Evolutionary conservation across 306 rosid genomes (phyloP).

Genomic region (Quercus alba): DNA sequence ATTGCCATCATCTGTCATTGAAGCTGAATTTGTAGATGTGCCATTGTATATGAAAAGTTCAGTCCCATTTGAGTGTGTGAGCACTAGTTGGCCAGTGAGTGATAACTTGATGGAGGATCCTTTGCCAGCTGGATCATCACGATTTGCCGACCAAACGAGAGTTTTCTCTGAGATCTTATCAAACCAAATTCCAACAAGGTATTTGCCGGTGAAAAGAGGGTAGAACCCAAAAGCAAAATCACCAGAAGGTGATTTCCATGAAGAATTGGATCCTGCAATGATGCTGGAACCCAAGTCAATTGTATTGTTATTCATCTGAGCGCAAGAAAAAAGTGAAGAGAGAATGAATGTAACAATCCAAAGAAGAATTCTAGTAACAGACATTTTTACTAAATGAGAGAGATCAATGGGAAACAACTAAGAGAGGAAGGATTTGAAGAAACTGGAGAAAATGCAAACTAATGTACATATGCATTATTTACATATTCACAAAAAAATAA

Average conservation of each 20-base stretch:
- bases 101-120: constrained; percentile 30
- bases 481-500: no score
- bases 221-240: not conserved
- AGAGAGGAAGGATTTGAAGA: not conserved
- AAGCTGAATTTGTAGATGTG: constrained; percentile 10
- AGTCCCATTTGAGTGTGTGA: constrained; percentile 5
- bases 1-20: constrained; percentile 25
- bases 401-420: not conserved
- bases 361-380: not conserved
- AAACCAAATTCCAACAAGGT: constrained; percentile 4
- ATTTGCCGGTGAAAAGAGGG: not conserved
- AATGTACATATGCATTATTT: not conserved
- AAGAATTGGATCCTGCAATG: no score
- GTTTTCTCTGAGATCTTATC: no score
- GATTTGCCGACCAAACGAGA: no score
- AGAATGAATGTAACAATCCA: not conserved
- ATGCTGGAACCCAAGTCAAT: no score
- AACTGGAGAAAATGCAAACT: not conserved
- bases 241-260: no score
- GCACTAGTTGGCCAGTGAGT: constrained; percentile 4
- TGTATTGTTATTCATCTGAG: not conserved
- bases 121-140: not conserved
- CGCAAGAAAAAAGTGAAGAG: not conserved
- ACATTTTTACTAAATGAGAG: constrained; percentile 5
- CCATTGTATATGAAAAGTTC: constrained; percentile 3